Conservation (phyloP, 345 rosid species). For the Arabidopsis suecica region DNA sequence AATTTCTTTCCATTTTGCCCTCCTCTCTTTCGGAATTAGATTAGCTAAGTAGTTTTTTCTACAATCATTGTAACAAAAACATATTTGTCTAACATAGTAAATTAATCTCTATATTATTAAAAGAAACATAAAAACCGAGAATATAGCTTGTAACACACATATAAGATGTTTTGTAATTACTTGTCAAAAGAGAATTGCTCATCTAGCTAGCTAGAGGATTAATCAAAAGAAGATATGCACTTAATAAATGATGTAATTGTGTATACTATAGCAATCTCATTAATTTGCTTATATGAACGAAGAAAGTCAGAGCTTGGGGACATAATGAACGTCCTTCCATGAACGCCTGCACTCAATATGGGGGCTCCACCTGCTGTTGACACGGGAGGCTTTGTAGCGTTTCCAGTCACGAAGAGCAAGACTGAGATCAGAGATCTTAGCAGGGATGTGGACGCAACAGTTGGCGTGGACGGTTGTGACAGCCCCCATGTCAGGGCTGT, state of each 20-base stretch:
- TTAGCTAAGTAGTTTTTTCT: too few species aligned
- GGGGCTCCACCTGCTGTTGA: constrained; percentile 49
- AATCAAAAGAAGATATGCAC: neutral
- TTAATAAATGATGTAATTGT: neutral
- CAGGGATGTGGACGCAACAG: constrained; percentile 71
- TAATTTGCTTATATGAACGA: neutral
- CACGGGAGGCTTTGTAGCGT: constrained; percentile 45
- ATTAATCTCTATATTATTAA: too few species aligned
- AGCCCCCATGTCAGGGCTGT: constrained; percentile 54
- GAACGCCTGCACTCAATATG: constrained; percentile 52
- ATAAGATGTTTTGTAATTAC: neutral
- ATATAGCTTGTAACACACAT: neutral
- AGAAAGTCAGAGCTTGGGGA: constrained; percentile 5
- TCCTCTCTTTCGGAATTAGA: too few species aligned
- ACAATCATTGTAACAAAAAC: too few species aligned
- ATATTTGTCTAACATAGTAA: too few species aligned
- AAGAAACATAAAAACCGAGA: too few species aligned
- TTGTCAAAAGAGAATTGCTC: neutral
- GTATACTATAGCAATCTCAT: constrained; percentile 3
- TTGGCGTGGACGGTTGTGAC: constrained; percentile 84
- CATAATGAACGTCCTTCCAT: constrained; percentile 47
- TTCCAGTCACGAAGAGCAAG: constrained; percentile 70
- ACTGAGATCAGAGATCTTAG: constrained; percentile 70
- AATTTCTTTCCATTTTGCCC: too few species aligned
- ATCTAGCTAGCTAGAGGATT: neutral